Base-by-base conservation (phyloP, 2,329 filamentous ascomycete genomes). In the Aspergillus caelatus region DNA sequence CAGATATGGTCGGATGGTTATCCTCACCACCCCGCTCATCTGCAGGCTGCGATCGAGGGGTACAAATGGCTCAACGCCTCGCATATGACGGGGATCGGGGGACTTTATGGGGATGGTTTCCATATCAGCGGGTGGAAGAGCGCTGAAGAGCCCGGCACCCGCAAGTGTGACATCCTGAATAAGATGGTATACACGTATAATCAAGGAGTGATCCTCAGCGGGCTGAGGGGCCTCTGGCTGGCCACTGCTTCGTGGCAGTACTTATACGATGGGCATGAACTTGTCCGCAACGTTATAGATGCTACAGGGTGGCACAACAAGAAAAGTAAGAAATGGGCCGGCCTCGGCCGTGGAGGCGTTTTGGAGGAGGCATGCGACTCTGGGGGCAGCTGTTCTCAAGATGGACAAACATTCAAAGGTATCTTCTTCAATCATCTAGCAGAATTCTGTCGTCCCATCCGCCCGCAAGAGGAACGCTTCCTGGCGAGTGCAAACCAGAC, bases 141-240 rank as follows among this genome's bases (percentile, higher is more conserved):
- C 30, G 85, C 87, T 62, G 79, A 81, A 8, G 84, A 84, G 63
- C 84, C 83, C 30, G 87, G 89, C 57, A 93, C 91, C 61, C 89
- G 86, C 0, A 84, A 87, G 66, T 97, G 94, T 76, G 92, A 97
- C 74, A 77, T 86, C 57, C 87, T 93, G 56, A 92, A 97, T 76
- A 88, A 94, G 69, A 94, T 93, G 89, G 90, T 97, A 10, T 97
- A 94, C 78, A 96, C 93, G 0, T 97, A 98, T 81, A 98, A 98
- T 78, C 94, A 98, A 77, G 94, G 94, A 26, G 93, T 97, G 4
- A 73, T 98, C 1, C 85, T 97, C 26, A 93, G 91, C 5, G 94
- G 93, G 14, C 86, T 93, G 61, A 87, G 92, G 39, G 91, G 89
- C 1, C 83, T 97, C 0, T 97, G 91, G 87, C 85, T 91, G 65